Evolutionary conservation across 2,329 filamentous ascomycete species (phyloP).

Genomic region (Graphilbum ipis-grandicollis): DNA sequence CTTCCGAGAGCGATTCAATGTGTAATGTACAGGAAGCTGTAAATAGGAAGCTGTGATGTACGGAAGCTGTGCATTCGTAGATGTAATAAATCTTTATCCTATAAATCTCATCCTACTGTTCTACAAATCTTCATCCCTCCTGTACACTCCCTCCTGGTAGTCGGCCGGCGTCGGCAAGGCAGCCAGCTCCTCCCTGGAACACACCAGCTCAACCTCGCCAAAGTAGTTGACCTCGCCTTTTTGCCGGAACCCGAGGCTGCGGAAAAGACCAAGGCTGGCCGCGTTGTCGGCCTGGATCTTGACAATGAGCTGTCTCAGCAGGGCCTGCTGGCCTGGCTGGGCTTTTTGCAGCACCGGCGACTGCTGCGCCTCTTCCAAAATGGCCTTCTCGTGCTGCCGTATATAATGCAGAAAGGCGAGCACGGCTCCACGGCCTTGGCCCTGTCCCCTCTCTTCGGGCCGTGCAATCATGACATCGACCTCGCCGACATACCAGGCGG

Average conservation of each 20-base stretch:
- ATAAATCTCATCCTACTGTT: background rate
- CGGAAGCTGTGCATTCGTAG: too few species aligned
- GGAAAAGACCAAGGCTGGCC: slow-evolving; percentile 33
- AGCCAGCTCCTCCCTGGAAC: slow-evolving; percentile 10
- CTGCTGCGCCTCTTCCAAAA: slow-evolving; percentile 43
- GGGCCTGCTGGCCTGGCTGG: slow-evolving; percentile 1
- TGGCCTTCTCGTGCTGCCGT: slow-evolving; percentile 25
- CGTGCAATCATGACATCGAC: slow-evolving; percentile 76
- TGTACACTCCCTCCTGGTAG: slow-evolving; percentile 7
- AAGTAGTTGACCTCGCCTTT: slow-evolving; percentile 40
- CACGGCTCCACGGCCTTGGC: slow-evolving; percentile 49
- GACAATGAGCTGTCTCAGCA: slow-evolving; percentile 15
- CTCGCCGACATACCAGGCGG: slow-evolving; percentile 37
- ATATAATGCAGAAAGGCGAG: slow-evolving; percentile 56
- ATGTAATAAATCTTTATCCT: background rate
- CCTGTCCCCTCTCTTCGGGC: slow-evolving; percentile 35
- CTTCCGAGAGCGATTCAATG: slow-evolving; percentile 38
- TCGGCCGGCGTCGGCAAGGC: slow-evolving; percentile 10
- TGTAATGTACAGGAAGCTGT: slow-evolving; percentile 12
- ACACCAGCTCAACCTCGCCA: slow-evolving; percentile 36
- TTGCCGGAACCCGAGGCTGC: slow-evolving; percentile 31
- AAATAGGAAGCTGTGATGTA: too few species aligned
- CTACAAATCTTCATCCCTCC: background rate
- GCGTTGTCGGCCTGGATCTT: slow-evolving; percentile 37
- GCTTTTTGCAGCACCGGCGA: background rate